Evolutionary conservation across 2,329 filamentous ascomycete genomes (phyloP).

Genomic region (Aureobasidium vineae): DNA sequence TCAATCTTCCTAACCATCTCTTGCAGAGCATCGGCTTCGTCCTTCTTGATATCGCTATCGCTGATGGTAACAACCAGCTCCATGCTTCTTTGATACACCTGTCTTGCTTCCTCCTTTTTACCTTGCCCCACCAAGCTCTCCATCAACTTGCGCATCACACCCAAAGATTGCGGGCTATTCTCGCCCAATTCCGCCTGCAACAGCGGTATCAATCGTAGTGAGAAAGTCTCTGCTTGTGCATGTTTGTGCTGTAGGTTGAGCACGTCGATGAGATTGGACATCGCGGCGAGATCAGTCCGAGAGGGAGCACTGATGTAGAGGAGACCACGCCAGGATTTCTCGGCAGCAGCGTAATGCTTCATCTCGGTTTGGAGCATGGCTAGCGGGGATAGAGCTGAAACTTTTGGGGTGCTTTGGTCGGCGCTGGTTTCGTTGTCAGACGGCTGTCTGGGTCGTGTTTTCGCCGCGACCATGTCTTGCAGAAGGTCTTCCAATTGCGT

Average conservation of each 20-base stretch:
- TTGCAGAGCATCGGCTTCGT: background rate
- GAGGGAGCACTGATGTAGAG: background rate
- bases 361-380: background rate
- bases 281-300: background rate
- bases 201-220: background rate
- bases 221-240: background rate
- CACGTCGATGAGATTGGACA: background rate
- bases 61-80: background rate
- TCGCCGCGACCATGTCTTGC: background rate
- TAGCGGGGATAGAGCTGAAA: background rate
- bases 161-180: background rate
- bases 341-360: background rate
- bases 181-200: background rate
- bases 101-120: background rate
- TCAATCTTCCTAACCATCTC: background rate
- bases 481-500: background rate
- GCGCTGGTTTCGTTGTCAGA: background rate
- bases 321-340: background rate
- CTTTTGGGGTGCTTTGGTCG: background rate
- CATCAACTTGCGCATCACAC: background rate
- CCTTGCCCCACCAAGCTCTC: background rate
- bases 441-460: background rate
- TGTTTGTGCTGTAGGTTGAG: background rate
- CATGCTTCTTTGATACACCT: background rate
- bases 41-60: background rate